Conservation (phyloP, 768 basidiomycete genomes). For the Kwoniella sp. region DNA sequence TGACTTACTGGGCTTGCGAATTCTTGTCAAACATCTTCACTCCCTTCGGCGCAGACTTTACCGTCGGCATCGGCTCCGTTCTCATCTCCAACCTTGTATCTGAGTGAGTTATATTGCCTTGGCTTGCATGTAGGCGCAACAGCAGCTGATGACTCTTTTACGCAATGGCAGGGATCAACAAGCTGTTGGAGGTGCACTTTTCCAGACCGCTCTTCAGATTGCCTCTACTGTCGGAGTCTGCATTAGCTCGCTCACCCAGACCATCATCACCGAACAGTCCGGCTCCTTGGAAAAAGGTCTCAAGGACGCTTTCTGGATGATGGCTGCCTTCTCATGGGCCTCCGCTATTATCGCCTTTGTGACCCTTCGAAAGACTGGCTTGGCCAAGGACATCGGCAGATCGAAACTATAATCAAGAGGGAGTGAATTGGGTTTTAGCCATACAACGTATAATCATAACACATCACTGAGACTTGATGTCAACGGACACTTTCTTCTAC, state of each 20-base stretch:
- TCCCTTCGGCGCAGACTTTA: slow-evolving; percentile 42
- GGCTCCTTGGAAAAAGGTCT: slow-evolving; percentile 21
- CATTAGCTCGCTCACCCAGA: slow-evolving; percentile 26
- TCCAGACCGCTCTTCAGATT: slow-evolving; percentile 37
- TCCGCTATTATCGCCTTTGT: slow-evolving; percentile 14
- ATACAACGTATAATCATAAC: too few species aligned
- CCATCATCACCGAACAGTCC: slow-evolving; percentile 4
- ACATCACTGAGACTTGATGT: too few species aligned
- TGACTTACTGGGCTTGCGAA: slow-evolving; percentile 39
- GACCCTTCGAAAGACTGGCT: slow-evolving; percentile 21
- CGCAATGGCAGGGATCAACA: slow-evolving; percentile 36
- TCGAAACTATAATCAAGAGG: not conserved
- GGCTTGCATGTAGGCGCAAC: slow-evolving; percentile 17
- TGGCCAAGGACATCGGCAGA: slow-evolving; percentile 33
- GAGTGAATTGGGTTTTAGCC: too few species aligned
- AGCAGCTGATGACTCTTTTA: slow-evolving; percentile 24
- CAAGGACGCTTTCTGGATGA: slow-evolving; percentile 29
- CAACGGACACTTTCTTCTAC: too few species aligned
- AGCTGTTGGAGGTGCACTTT: slow-evolving; percentile 32
- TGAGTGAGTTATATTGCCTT: slow-evolving; percentile 24
- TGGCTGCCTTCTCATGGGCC: slow-evolving; percentile 26
- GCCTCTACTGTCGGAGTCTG: slow-evolving; percentile 33
- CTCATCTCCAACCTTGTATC: slow-evolving; percentile 40
- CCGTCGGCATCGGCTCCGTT: slow-evolving; percentile 21
- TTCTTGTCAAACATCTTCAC: slow-evolving; percentile 32